These are phyloP conservation scores for Beauveria pseudobassiana DNA, from an alignment of 2,329 filamentous ascomycete genomes.

Conservation along the genomic window DNA sequence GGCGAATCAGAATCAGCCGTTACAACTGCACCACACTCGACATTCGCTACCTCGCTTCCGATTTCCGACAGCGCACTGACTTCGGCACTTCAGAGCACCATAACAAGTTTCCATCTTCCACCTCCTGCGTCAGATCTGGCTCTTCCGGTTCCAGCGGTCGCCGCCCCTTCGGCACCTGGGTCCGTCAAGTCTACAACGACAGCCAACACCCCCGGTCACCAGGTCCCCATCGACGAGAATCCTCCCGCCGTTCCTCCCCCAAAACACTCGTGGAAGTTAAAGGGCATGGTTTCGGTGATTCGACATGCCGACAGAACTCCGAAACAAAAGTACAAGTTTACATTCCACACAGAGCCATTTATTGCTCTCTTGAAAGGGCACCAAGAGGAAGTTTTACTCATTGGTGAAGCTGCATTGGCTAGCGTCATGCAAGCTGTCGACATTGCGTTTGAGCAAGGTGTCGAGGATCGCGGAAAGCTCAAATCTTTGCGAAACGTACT, in stretches of 20 bases:
- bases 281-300: conserved; percentile 94
- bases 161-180: conserved; percentile 26
- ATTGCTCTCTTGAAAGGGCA: conserved; percentile 92
- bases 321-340: conserved; percentile 99
- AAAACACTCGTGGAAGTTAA: conserved; percentile 96
- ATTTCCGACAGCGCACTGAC: conserved; percentile 23
- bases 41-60: conserved; percentile 24
- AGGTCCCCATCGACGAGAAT: conserved; percentile 24
- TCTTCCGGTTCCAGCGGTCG: conserved; percentile 15
- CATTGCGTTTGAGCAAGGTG: conserved; percentile 64
- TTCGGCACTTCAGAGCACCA: conserved; percentile 28
- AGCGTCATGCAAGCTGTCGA: conserved; percentile 88
- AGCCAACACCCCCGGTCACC: conserved; percentile 17
- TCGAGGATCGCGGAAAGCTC: conserved; percentile 85
- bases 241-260: conserved; percentile 58
- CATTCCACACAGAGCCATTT: conserved; percentile 93
- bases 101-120: conserved; percentile 27
- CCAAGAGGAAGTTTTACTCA: conserved; percentile 89
- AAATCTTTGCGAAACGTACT: conserved; percentile 77
- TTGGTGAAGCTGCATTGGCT: conserved; percentile 79
- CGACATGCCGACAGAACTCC: conserved; percentile 94
- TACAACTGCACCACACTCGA: background rate
- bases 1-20: conserved; percentile 23
- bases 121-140: conserved; percentile 25
- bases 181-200: conserved; percentile 27